Percentiles rank a stretch among this genome's conserved stretches.
Evolutionary conservation across 1,139 yeast species (phyloP).

Genomic region (Debaryomyces subglobosus): DNA sequence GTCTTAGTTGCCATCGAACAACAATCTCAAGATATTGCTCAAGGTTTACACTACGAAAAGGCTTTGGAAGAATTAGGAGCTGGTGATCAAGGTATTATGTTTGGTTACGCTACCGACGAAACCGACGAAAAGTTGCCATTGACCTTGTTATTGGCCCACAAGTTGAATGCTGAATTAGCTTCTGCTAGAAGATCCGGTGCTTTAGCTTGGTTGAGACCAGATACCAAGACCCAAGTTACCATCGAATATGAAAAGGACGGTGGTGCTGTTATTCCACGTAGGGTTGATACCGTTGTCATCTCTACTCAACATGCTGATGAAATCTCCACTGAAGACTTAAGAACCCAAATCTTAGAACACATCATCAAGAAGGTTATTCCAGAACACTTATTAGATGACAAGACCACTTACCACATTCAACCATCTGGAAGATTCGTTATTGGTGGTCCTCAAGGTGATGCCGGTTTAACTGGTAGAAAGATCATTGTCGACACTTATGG

Average conservation of each 20-base stretch:
- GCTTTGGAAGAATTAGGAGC: constrained; percentile 98
- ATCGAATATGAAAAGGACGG: constrained; percentile 91
- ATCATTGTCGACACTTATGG: constrained; percentile 99
- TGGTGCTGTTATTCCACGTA: constrained; percentile 93
- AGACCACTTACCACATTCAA: constrained; percentile 96
- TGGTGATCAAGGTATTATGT: constrained; percentile 99
- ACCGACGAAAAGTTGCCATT: constrained; percentile 97
- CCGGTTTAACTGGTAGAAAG: constrained; percentile 99
- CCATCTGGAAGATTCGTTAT: constrained; percentile 99
- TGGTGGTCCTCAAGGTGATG: constrained; percentile 99
- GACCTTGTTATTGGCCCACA: constrained; percentile 92
- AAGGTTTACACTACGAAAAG: constrained; percentile 97
- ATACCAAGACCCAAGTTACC: constrained; percentile 99
- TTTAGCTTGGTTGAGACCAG: constrained; percentile 97
- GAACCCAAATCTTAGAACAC: constrained; percentile 74
- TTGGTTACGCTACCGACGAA: constrained; percentile 99
- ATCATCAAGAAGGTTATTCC: constrained; percentile 93
- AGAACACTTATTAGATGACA: constrained; percentile 84
- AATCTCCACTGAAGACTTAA: constrained; percentile 89
- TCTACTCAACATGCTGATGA: constrained; percentile 98
- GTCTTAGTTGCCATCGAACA: constrained; percentile 99
- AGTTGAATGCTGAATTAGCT: constrained; percentile 95
- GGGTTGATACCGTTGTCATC: constrained; percentile 97
- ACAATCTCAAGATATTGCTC: constrained; percentile 99
- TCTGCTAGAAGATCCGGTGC: constrained; percentile 96